phyloP scores from a whole-genome alignment of 371 early-diverging fungal genomes.

The Mucor sp. region DNA sequence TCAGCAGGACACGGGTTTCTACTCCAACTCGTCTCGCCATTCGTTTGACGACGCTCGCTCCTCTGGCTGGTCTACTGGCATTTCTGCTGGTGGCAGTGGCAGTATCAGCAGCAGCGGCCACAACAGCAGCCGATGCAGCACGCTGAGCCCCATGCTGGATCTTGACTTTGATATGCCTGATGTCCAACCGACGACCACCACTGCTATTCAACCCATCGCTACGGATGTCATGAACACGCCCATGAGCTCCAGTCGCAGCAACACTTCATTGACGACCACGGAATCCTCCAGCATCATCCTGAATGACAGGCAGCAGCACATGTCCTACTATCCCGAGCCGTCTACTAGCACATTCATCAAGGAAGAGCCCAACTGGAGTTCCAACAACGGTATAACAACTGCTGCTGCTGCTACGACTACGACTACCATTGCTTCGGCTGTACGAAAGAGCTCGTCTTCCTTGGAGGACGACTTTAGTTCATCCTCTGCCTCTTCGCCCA shows the following conservation, averaged over 20 bases:
- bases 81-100: constrained; percentile 13
- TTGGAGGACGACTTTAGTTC: constrained; percentile 29
- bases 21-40: constrained; percentile 12
- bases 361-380: neutral
- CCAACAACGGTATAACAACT: neutral
- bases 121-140: constrained; percentile 34
- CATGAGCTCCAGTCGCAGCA: constrained; percentile 2
- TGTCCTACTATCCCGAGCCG: neutral
- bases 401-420: neutral
- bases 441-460: neutral
- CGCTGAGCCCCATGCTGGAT: constrained; percentile 33
- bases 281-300: neutral
- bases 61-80: constrained; percentile 15
- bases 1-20: neutral
- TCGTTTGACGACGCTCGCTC: constrained; percentile 21
- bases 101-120: constrained; percentile 7
- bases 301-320: neutral
- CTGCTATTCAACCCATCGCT: neutral
- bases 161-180: constrained; percentile 34
- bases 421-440: neutral
- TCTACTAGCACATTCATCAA: neutral
- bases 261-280: neutral
- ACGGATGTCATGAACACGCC: neutral
- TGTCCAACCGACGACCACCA: neutral
- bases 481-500: constrained; percentile 38